Conservation (phyloP, 148 eudicot genomes). For the Drosera capensis region DNA sequence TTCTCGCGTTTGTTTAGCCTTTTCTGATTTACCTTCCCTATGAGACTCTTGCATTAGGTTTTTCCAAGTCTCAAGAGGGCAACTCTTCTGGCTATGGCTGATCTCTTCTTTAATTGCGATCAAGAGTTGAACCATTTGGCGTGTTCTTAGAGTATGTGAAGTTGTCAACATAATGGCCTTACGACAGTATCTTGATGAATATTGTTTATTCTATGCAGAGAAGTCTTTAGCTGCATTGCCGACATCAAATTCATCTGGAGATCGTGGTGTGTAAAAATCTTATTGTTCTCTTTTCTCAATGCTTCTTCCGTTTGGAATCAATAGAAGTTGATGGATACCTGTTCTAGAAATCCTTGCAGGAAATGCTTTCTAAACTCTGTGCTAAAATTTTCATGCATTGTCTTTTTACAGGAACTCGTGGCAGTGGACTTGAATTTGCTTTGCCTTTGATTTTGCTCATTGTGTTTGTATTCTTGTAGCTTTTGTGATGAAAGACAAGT, state of each 20-base stretch:
- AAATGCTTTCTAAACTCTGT: no score
- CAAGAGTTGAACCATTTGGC: slow-evolving; percentile 1
- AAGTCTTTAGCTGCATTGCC: slow-evolving; percentile 96
- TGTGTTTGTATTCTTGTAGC: no score
- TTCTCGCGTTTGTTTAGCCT: neutral
- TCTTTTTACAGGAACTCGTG: no score
- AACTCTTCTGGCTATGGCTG: no score
- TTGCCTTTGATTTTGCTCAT: no score
- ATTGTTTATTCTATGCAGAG: slow-evolving; percentile 37
- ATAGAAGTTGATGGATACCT: no score
- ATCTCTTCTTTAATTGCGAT: neutral
- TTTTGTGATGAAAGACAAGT: no score
- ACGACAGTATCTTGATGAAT: neutral
- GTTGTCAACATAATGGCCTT: neutral
- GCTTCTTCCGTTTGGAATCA: no score
- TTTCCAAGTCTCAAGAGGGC: no score
- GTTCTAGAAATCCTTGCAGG: no score
- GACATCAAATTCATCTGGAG: slow-evolving; percentile 37
- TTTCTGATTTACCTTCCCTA: neutral
- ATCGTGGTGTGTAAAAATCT: slow-evolving; percentile 27
- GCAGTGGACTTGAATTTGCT: no score
- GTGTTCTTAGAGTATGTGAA: neutral
- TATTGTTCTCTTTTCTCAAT: neutral
- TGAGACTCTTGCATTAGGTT: neutral
- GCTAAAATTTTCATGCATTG: no score